Base-by-base conservation (phyloP, 305 asterid species). In the Fraxinus dipetala region DNA sequence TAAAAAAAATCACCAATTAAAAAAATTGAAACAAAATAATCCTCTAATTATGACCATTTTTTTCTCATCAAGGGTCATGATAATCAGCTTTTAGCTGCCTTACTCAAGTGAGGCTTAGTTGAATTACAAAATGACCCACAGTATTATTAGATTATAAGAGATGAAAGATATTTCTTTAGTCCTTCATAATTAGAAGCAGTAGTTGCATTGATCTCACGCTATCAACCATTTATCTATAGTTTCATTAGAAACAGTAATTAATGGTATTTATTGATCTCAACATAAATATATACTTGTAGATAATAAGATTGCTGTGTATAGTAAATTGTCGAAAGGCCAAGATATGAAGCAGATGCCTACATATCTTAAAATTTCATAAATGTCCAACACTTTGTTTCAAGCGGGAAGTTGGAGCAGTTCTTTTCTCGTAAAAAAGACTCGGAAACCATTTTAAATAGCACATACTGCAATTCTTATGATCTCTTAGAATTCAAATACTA, bases 331-430 rank as follows among this genome's bases (percentile, higher is more conserved):
- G 2, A 30, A 28, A 70, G 79, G 79, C 34, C 30, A 54, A 56
- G 22, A 67, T 54, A 81, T 81, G 84, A 82, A 65, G 72, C 38
- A 6, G 65, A 10, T 35, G 22, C 65, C 43, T 34, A 9, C 34
- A 22, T 80, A 51, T 74, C 83, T 56, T 35, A 74, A 70, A 80
- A 56, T 35, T n/a, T 74, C 65, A 74, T 35, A 2, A 69, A 30
- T 76, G 18, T 36, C 32, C 79, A 67, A 6, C 72, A 9, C 35
- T 9, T 26, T 10, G 35, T 26, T 65, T 65, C 35, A 65, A 65
- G 73, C 28, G 18, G 36, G 36, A 24, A 10, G 73, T 65, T 26
- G 36, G 35, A 65, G 18, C 73, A 65, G 73, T 4, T 65, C 31
- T 65, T 65, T 65, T 65, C 73, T 24, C 18, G 2, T 28, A 65